Evolutionary conservation across 2,329 filamentous ascomycete genomes (phyloP), one percentile per base, ranked within the genome.

Genomic region (Bipolaris zeicola): DNA sequence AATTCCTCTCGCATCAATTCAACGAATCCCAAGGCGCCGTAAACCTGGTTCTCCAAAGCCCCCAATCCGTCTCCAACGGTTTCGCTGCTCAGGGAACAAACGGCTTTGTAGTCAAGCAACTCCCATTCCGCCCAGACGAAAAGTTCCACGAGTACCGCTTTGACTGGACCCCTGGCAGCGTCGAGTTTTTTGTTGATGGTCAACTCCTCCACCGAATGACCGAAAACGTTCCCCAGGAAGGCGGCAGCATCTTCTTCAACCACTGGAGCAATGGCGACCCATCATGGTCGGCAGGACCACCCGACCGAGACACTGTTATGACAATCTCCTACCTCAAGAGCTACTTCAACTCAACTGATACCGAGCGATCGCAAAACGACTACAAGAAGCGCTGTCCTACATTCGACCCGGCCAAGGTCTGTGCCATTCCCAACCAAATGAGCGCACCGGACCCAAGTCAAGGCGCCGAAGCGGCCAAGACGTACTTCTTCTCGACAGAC

Each of bases 61-160:
- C 81, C 5, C 76, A 83, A 31, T 86, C 89, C 0, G 80, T 81
- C 2, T 70, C 79, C 11, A 79, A 81, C 5, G 88, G 87, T 24
- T 90, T 83, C 72, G 83, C 91, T 65, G 88, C 89, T 0, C 79
- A 80, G 39, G 76, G 78, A 48, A 89, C 88, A 1, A 78, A 80
- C 2, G 84, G 81, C 50, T 91, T 86, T 73, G 71, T 82, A 52
- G 77, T 83, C 37, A 77, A 84, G 28, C 78, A 84, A 46, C 80
- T 93, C 1, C 80, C 83, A 0, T 93, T 92, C 75, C 79, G 88
- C 60, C 88, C 90, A 0, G 85, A 86, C 0, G 70, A 75, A 0
- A 83, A 71, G 38, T 91, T 89, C 67, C 89, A 93, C 75, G 90
- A 93, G 76, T 92, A 92, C 69, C 88, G 90, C 36, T 89, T 93